These are phyloP conservation scores for Pouteria glomerata DNA, from an alignment of 148 eudicot species.

Conservation along the genomic window DNA sequence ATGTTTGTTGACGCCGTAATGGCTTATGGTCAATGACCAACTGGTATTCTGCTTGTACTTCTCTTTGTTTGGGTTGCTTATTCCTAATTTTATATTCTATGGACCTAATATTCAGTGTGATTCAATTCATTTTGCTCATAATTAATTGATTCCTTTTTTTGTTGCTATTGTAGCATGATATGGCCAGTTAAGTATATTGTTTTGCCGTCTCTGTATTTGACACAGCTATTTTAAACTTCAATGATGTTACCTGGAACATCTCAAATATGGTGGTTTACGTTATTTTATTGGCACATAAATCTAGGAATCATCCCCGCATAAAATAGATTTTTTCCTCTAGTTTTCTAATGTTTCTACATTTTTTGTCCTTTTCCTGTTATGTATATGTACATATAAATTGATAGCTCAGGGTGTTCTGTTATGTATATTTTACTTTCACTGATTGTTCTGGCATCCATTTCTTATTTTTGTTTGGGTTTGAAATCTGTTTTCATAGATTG, in stretches of 20 bases:
- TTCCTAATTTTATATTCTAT: background rate
- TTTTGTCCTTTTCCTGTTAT: no score
- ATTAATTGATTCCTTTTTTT: background rate
- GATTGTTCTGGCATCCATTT: background rate
- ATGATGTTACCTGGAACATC: background rate
- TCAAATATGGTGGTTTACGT: no score
- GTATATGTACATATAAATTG: no score
- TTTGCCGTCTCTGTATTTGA: background rate
- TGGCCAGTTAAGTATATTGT: no score
- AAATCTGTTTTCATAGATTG: constrained; percentile 49
- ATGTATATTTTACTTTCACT: background rate
- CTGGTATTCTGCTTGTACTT: background rate
- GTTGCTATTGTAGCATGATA: background rate
- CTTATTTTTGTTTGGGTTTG: background rate
- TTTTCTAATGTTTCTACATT: no score
- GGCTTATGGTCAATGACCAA: background rate
- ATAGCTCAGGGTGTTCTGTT: no score
- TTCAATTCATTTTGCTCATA: background rate
- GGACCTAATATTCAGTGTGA: background rate
- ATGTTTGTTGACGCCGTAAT: background rate
- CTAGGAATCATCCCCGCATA: no score
- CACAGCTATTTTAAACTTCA: background rate
- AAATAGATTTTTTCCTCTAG: no score
- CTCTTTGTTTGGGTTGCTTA: constrained; percentile 4
- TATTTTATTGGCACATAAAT: no score